Percentiles rank a stretch among this genome's conserved stretches.
Conservation (phyloP, 1,139 yeast species). For the Sugiyamaella castrensis region DNA sequence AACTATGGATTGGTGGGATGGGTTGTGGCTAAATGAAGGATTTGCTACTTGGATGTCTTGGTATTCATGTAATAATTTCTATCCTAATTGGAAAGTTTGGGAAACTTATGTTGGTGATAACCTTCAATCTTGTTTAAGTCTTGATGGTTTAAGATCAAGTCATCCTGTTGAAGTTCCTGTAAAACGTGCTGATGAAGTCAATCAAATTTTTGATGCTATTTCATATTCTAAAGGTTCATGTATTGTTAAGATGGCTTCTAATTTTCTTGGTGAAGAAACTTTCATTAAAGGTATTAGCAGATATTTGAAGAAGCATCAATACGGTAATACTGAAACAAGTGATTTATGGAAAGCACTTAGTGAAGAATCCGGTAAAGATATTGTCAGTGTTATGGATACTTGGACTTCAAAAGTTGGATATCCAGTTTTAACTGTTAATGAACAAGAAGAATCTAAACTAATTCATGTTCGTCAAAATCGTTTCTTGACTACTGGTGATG, state of each 20-base stretch:
- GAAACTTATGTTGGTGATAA: slow-evolving; percentile 67
- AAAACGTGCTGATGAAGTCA: slow-evolving; percentile 73
- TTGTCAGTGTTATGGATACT: slow-evolving; percentile 64
- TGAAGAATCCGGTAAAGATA: slow-evolving; percentile 72
- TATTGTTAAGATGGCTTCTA: slow-evolving; percentile 72
- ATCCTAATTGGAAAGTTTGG: slow-evolving; percentile 88
- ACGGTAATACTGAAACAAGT: slow-evolving; percentile 71
- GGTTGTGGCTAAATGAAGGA: slow-evolving; percentile 87
- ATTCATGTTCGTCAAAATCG: slow-evolving; percentile 66
- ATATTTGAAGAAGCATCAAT: slow-evolving; percentile 68
- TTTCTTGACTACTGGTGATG: slow-evolving; percentile 77
- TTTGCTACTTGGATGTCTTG: slow-evolving; percentile 91
- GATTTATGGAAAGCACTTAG: slow-evolving; percentile 79
- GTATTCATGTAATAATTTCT: slow-evolving; percentile 70
- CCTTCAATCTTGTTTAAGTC: slow-evolving; percentile 63
- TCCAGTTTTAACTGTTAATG: slow-evolving; percentile 69
- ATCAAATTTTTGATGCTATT: slow-evolving; percentile 83
- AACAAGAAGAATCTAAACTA: slow-evolving; percentile 38
- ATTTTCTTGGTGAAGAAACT: slow-evolving; percentile 68
- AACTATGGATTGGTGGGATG: slow-evolving; percentile 96
- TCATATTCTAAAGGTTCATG: slow-evolving; percentile 83
- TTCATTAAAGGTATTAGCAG: slow-evolving; percentile 76
- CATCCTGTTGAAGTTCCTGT: slow-evolving; percentile 90
- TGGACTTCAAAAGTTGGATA: slow-evolving; percentile 86
- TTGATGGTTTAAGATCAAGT: slow-evolving; percentile 74